Conservation (phyloP, 495 filamentous ascomycete species). For the Aspergillus carlsbadensis region DNA sequence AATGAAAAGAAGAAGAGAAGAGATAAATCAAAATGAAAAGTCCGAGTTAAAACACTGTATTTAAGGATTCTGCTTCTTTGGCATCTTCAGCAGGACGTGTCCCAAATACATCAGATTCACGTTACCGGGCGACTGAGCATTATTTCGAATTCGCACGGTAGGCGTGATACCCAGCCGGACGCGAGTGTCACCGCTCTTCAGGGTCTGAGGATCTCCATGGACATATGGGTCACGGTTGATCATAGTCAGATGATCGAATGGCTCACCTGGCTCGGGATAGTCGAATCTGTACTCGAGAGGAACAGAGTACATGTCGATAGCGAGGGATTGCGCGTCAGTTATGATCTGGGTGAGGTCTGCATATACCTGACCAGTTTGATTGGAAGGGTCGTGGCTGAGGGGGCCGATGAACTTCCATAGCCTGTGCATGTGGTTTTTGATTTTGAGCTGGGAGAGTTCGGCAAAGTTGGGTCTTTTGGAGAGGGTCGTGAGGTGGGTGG, state of each 20-base stretch:
- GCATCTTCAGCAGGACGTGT: slow-evolving; percentile 16
- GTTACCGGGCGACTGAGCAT: slow-evolving; percentile 3
- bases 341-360: slow-evolving; percentile 19
- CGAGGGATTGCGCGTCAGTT: slow-evolving; percentile 25
- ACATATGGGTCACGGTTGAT: slow-evolving; percentile 22
- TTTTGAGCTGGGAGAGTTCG: slow-evolving; percentile 14
- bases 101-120: slow-evolving; percentile 13
- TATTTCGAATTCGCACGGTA: slow-evolving; percentile 13
- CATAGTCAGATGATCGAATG: slow-evolving; percentile 30
- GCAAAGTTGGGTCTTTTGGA: slow-evolving; percentile 19
- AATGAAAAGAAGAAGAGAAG: neutral
- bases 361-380: slow-evolving; percentile 15
- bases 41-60: too few species aligned
- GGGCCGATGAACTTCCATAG: slow-evolving; percentile 23
- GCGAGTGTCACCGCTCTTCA: slow-evolving; percentile 13
- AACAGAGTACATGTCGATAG: slow-evolving; percentile 21
- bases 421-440: slow-evolving; percentile 9
- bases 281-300: slow-evolving; percentile 24
- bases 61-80: slow-evolving; percentile 5
- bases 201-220: slow-evolving; percentile 3
- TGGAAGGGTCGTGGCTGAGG: slow-evolving; percentile 14
- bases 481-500: slow-evolving; percentile 7
- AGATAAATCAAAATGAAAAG: neutral
- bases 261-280: slow-evolving; percentile 24
- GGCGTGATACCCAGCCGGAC: slow-evolving; percentile 20